Evolutionary conservation across 78 protist genomes (phyloP).

Genomic region (Andalucia godoyi): DNA sequence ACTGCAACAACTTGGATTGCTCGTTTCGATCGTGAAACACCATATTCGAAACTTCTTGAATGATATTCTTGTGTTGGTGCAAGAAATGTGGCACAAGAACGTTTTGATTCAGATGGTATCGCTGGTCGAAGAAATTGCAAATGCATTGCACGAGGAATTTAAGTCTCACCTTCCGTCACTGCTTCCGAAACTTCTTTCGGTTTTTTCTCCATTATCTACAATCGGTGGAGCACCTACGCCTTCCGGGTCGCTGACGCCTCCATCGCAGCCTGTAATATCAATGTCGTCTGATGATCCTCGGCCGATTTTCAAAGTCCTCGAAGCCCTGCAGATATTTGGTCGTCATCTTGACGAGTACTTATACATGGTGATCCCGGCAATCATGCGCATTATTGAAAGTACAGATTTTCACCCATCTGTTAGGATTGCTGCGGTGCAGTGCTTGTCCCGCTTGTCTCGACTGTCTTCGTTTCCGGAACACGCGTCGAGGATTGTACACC

Average conservation of each 20-base stretch:
- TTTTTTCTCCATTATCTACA: no score
- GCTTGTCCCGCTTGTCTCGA: conserved; percentile 48
- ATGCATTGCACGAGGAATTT: conserved; percentile 78
- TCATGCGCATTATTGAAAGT: conserved; percentile 50
- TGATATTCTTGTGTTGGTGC: conserved; percentile 58
- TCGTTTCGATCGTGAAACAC: conserved; percentile 75
- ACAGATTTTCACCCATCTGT: neutral
- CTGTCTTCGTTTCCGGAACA: conserved; percentile 57
- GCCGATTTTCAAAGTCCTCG: conserved; percentile 49
- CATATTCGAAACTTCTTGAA: conserved; percentile 70
- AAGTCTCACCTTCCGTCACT: conserved; percentile 65
- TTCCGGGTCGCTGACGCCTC: conserved; percentile 7
- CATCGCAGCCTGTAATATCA: neutral
- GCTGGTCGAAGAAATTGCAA: conserved; percentile 65
- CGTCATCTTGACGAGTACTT: conserved; percentile 71
- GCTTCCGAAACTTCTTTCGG: conserved; percentile 73
- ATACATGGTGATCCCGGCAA: conserved; percentile 81
- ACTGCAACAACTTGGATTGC: conserved; percentile 50
- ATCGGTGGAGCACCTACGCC: no score
- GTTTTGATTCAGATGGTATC: conserved; percentile 35
- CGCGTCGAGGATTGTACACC: conserved; percentile 73
- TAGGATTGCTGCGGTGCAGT: conserved; percentile 20
- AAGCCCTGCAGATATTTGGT: conserved; percentile 71
- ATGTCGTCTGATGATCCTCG: no score
- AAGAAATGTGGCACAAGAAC: conserved; percentile 63